phyloP scores from a whole-genome alignment of 371 early-diverging fungal genomes.

The Mortierella sp. region DNA sequence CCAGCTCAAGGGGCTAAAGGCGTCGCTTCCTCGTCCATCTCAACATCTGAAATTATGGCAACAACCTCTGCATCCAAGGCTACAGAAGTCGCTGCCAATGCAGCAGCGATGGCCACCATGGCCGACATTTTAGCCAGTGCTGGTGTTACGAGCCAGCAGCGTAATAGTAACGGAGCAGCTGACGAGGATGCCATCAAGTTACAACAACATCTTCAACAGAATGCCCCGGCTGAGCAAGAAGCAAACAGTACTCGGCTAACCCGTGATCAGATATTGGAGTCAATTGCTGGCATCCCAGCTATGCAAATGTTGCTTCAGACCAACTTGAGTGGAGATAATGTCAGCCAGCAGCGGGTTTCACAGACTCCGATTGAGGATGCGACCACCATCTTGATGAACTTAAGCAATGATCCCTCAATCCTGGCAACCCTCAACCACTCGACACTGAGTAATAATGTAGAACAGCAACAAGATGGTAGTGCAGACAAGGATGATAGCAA shows the following conservation, averaged over 20 bases:
- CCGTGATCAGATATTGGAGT: conserved; percentile 28
- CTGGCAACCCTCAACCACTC: conserved; percentile 27
- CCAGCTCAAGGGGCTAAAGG: not conserved
- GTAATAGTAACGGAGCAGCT: not conserved
- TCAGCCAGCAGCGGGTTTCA: conserved; percentile 2
- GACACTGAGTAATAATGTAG: conserved; percentile 1
- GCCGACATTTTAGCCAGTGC: conserved; percentile 26
- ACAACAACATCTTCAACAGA: conserved; percentile 1
- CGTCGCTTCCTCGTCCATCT: not conserved
- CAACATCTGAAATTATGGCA: not conserved
- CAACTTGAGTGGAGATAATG: not conserved
- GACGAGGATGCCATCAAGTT: conserved; percentile 3
- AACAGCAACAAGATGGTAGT: conserved; percentile 1
- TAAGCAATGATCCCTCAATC: conserved; percentile 30
- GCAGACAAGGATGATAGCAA: not conserved
- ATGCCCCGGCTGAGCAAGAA: not conserved
- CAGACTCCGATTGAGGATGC: not conserved
- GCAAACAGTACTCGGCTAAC: conserved; percentile 21
- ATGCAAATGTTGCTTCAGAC: conserved; percentile 34
- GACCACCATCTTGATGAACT: conserved; percentile 17
- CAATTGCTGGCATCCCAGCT: conserved; percentile 26
- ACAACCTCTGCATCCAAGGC: conserved; percentile 1
- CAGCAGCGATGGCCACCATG: conserved; percentile 20
- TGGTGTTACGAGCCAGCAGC: not conserved
- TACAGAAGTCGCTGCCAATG: not conserved